Base-by-base conservation (phyloP, 2,329 filamentous ascomycete genomes). In the Daldinia eschscholtzii region DNA sequence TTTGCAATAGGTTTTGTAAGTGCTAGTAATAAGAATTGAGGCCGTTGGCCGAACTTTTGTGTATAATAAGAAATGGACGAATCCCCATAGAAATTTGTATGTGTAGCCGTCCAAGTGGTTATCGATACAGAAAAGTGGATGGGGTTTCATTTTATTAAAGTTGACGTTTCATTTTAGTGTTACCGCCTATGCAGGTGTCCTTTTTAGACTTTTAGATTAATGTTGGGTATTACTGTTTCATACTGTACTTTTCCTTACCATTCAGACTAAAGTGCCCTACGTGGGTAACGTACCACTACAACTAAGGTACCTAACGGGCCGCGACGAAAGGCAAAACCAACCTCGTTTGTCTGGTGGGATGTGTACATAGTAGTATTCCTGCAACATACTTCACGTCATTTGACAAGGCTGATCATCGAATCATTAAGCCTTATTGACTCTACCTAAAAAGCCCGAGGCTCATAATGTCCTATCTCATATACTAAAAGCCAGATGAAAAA, bases 291-390 rank as follows among this genome's bases (percentile, higher is more conserved):
- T 71, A 28, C 26, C 41, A 64, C 60, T 60, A 35, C 35, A 35
- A 28, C 35, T 65, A n/a, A n/a, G n/a, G n/a, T n/a, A 23, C 20
- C 20, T 23, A 23, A 26, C 39, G 13, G 57, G 55, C 33, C 39
- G 53, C 42, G 57, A 62, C 55, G 55, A 53, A 60, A 65, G 62
- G 48, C 57, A 64, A 67, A 68, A 64, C 12, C 59, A 64, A 69
- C 20, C 20, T 23, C 67, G 50, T 64, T 60, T 50, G 26, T 50
- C 46, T 13, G 7, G 23, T 6, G 57, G 13, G 44, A 65, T 20
- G n/a, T 23, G 15, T 33, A n/a, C n/a, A n/a, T n/a, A n/a, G n/a
- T n/a, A 18, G 55, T 60, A 64, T 50, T 48, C 6, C 9, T 39
- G 61, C 10, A 55, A 59, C 53, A 53, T 30, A 58, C 23, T 12